Evolutionary conservation across 306 rosid species (phyloP), one percentile per base, ranked within the genome.

Genomic region (Malus sieversii): DNA sequence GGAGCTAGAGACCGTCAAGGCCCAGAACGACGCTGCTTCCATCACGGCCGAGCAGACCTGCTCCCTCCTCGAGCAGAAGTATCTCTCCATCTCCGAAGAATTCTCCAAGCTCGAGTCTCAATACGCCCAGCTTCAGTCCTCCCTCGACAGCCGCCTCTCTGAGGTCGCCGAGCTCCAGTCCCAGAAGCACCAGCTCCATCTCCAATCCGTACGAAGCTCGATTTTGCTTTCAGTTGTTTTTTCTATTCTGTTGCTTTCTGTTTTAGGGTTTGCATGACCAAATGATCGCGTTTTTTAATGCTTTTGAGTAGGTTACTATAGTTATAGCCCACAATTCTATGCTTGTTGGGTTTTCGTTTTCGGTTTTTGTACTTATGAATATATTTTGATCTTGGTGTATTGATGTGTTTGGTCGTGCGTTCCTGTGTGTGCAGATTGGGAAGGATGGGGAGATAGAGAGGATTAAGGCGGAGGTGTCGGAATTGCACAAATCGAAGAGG

Each of bases 11-110:
- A 90, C 96, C 55, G 82, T 90, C 59, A 84, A 84, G 74, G 99
- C 99, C 23, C 86, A 86, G 60, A 85, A 90, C 2, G 97, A 95
- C 33, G 99, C 97, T 16, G 83, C 93, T 35, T 83, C 88, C 75
- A 92, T 92, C 44, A 92, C 96, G 75, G 99, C 97, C 62, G 99
- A 95, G 79, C 99, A 95, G 82, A 92, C 91, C 73, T 95, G 99
- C 77, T 87, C 97, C 14, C 87, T 92, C 78, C 85, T 95, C 78
- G 99, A 95, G 87, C 97, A 92, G 97, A 95, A 95, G 87, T 90
- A 85, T 68, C 80, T 92, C 22, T 83, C 93, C 66, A 90, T 92
- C 71, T 59, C 92, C 40, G 78, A 88, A 15, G 99, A 92, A 69
- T 86, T 90, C 88, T 88, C 99, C 22, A 86, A 89, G 80, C 91